Evolutionary conservation across 441 rosid genomes (phyloP), one percentile per base, ranked within the genome.

Genomic region (Pelargonium cotyledonis): DNA sequence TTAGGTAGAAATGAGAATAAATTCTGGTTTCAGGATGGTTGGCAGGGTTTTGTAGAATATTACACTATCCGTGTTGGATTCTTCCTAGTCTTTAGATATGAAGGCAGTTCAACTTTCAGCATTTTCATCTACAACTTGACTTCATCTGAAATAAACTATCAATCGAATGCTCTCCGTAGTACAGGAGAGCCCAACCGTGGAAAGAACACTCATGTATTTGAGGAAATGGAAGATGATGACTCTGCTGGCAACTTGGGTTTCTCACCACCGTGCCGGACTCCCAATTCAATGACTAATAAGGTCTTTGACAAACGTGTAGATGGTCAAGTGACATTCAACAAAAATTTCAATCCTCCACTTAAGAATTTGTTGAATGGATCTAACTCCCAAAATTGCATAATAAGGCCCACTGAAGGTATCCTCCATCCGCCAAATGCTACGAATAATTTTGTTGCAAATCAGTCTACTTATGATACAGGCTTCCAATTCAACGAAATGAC

Each of bases 11-110:
- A 75, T 49, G 93, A 90, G 60, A 81, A 86, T 86, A 92, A 86
- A 79, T 79, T 86, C 63, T 95, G 97, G 98, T 87, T 95, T 79
- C 86, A 87, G 71, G 95, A 89, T 57, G 97, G 91, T 65, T 95
- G 98, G 99, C 90, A 84, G 75, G 97, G 88, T 71, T 92, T 95
- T 81, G 84, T 88, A 26, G 93, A 90, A 67, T 91, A 91, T 49
- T 95, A 89, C 79, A 78, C 83, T 65, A 92, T 95, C 40, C 84
- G 89, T 68, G 77, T 89, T 74, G 99, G 99, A 61, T 95, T 88
- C 83, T 84, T 95, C 77, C 75, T 95, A 78, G 80, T 90, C 72
- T 95, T 92, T 84, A 86, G 93, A 92, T 95, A 90, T 41, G 96
- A 95, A 81, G 99, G 97, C 11, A 81, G 80, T 73, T 87, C 96